phyloP scores from a whole-genome alignment of 2,329 filamentous ascomycete genomes.

The Cryphonectria nitschkei region DNA sequence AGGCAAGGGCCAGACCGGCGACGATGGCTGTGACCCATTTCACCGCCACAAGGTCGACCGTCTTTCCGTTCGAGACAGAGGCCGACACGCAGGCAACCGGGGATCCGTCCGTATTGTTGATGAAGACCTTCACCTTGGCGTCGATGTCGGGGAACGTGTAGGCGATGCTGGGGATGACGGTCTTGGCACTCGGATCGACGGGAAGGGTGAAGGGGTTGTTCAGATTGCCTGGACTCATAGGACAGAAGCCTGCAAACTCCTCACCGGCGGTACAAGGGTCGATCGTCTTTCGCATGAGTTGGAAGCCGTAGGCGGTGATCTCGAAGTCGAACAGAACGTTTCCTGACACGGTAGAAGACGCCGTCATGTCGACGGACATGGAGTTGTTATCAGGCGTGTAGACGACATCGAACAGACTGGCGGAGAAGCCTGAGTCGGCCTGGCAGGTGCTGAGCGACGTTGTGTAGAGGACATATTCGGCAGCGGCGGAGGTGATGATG shows the following conservation, averaged over 20 bases:
- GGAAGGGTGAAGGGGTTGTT: slow-evolving; percentile 60
- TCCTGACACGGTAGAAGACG: slow-evolving; percentile 73
- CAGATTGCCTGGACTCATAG: slow-evolving; percentile 73
- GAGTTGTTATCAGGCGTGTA: slow-evolving; percentile 69
- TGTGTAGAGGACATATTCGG: slow-evolving; percentile 36
- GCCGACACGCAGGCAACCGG: slow-evolving; percentile 78
- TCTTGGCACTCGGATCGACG: slow-evolving; percentile 58
- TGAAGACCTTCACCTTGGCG: slow-evolving; percentile 73
- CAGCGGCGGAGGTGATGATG: slow-evolving; percentile 31
- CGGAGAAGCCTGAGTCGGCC: slow-evolving; percentile 75
- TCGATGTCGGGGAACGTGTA: slow-evolving; percentile 85
- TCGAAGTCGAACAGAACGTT: slow-evolving; percentile 72
- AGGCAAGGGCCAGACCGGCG: slow-evolving; percentile 73
- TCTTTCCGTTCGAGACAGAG: slow-evolving; percentile 80
- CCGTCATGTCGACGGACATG: slow-evolving; percentile 69
- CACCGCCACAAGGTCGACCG: slow-evolving; percentile 78
- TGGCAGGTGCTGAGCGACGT: slow-evolving; percentile 77
- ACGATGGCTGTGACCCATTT: slow-evolving; percentile 82
- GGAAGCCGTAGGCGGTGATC: slow-evolving; percentile 75
- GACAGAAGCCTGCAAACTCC: slow-evolving; percentile 71
- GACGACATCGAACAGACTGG: slow-evolving; percentile 77
- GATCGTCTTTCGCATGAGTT: slow-evolving; percentile 62
- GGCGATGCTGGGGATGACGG: slow-evolving; percentile 73
- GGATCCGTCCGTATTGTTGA: slow-evolving; percentile 66
- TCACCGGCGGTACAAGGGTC: slow-evolving; percentile 65